These are phyloP conservation scores for Vaccinium myrtillus DNA, from an alignment of 148 eudicot species.

Conservation along the genomic window DNA sequence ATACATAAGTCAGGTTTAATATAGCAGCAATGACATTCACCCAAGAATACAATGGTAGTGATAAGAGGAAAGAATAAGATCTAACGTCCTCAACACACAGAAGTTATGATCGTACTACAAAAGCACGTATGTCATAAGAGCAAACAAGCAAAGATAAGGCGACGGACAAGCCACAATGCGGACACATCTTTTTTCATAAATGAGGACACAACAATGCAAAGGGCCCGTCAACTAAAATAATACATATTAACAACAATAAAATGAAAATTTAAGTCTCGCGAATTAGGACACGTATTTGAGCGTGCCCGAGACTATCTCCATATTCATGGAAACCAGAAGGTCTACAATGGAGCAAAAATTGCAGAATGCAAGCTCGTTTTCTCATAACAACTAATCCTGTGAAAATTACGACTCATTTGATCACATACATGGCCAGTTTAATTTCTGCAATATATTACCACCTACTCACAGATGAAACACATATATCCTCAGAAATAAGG, in stretches of 20 bases:
- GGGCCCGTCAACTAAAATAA: not conserved
- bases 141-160: not conserved
- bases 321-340: not conserved
- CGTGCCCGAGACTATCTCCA: not conserved
- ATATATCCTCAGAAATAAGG: not conserved
- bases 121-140: not conserved
- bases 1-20: not conserved
- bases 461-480: not conserved
- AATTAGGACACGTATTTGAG: not conserved
- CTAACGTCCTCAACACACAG: not conserved
- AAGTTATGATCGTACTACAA: not conserved
- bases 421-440: not conserved
- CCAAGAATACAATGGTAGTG: not conserved
- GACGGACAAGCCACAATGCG: not conserved
- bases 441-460: not conserved
- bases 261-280: not conserved
- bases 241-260: not conserved
- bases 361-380: not conserved
- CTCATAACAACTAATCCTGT: not conserved
- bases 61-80: not conserved
- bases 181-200: not conserved
- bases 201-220: not conserved
- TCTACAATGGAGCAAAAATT: not conserved
- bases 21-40: not conserved
- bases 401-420: not conserved